A percentile compares a stretch with the other conserved stretches of the same genome.
phyloP scores from a whole-genome alignment of 495 filamentous ascomycete genomes.

The Trichoderma gamsii region DNA sequence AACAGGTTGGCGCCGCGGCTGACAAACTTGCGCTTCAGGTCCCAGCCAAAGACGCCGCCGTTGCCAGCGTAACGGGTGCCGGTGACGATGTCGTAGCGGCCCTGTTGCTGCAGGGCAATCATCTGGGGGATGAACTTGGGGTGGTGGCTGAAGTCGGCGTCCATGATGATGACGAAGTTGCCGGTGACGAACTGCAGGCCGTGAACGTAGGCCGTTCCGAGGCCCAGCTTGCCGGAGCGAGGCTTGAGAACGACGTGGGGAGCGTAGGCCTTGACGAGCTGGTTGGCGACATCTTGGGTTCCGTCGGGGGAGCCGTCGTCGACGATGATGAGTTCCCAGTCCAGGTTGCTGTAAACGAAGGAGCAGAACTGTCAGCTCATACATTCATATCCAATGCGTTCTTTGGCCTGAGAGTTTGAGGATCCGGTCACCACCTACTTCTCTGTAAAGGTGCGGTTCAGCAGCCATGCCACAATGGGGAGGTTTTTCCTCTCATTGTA shows the following conservation, averaged over 20 bases:
- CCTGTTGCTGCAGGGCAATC: slow-evolving; percentile 64
- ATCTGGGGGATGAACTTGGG: slow-evolving; percentile 92
- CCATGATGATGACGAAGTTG: slow-evolving; percentile 98
- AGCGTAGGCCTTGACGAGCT: slow-evolving; percentile 78
- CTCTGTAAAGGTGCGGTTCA: slow-evolving; percentile 83
- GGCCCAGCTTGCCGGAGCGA: slow-evolving; percentile 87
- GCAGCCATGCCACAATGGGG: slow-evolving; percentile 89
- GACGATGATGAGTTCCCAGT: slow-evolving; percentile 96
- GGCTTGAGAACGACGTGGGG: slow-evolving; percentile 75
- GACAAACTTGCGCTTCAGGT: slow-evolving; percentile 92
- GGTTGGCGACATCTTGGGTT: slow-evolving; percentile 80
- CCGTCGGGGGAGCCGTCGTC: slow-evolving; percentile 97
- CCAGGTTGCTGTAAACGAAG: slow-evolving; percentile 59
- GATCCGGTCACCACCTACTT: slow-evolving; percentile 44
- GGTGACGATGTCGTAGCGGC: slow-evolving; percentile 89
- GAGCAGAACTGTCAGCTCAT: neutral
- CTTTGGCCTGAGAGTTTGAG: neutral
- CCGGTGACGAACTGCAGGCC: slow-evolving; percentile 80
- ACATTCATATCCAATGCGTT: neutral
- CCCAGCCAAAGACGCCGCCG: slow-evolving; percentile 95
- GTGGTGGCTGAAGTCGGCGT: slow-evolving; percentile 98
- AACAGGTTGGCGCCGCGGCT: slow-evolving; percentile 89
- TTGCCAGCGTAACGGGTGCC: slow-evolving; percentile 87
- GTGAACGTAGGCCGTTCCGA: slow-evolving; percentile 96
- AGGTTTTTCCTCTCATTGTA: slow-evolving; percentile 98